Conservation (phyloP, 208 protist genomes). For the Trypanosoma melophagium region DNA sequence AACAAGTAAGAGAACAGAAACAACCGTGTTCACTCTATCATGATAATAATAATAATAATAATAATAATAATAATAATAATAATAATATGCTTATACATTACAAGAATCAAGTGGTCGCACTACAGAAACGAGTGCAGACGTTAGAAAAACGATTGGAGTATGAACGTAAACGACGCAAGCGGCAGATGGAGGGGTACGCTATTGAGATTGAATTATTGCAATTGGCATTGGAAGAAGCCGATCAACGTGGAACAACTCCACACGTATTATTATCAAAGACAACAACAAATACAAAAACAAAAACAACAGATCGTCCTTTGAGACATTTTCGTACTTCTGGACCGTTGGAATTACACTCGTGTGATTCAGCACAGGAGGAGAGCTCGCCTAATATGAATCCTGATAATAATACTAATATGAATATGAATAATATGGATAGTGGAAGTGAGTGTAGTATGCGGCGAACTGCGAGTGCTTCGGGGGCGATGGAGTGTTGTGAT, state of each 20-base stretch:
- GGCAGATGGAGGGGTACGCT: not conserved
- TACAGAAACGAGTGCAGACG: not conserved
- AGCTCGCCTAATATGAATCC: not conserved
- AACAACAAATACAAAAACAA: too few relatives aligned
- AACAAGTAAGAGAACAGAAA: too few relatives aligned
- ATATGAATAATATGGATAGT: too few relatives aligned
- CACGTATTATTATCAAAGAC: too few relatives aligned
- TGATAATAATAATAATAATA: not conserved
- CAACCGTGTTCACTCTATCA: not conserved
- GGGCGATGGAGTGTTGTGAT: too few relatives aligned
- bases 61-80: constrained; percentile 1
- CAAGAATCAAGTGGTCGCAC: not conserved
- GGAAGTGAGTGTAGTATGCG: too few relatives aligned
- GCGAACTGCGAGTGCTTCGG: too few relatives aligned
- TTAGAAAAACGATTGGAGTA: not conserved
- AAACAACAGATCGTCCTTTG: too few relatives aligned
- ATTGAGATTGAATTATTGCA: not conserved
- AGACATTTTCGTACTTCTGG: too few relatives aligned
- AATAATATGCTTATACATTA: not conserved
- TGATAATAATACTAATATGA: not conserved
- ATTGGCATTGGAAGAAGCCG: not conserved
- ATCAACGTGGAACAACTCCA: not conserved
- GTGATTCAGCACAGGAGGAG: not conserved
- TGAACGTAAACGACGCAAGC: not conserved
- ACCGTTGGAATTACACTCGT: too few relatives aligned